phyloP scores from a whole-genome alignment of 2,329 filamentous ascomycete genomes.

The Hypoxylon sp. region DNA sequence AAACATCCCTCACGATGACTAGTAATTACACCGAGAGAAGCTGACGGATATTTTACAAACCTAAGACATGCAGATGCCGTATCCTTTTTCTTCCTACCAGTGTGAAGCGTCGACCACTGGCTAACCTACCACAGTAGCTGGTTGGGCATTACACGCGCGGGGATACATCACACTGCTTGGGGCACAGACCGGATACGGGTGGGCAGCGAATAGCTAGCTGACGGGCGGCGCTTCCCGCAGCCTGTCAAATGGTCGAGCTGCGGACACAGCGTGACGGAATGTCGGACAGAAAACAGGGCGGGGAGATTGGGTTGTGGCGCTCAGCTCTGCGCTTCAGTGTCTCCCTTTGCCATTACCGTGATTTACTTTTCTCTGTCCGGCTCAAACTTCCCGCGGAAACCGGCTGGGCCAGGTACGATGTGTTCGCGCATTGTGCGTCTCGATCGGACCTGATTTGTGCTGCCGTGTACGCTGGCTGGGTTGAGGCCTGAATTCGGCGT shows the following conservation, averaged over 20 bases:
- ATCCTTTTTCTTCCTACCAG: slow-evolving; percentile 12
- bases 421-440: slow-evolving; percentile 23
- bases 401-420: slow-evolving; percentile 25
- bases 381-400: slow-evolving; percentile 13
- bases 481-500: slow-evolving; percentile 22
- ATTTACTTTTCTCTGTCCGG: slow-evolving; percentile 6
- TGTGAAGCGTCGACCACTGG: slow-evolving; percentile 7
- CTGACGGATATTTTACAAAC: slow-evolving; percentile 43
- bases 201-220: neutral
- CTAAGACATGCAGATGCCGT: slow-evolving; percentile 40
- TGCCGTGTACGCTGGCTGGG: neutral
- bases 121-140: neutral
- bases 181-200: slow-evolving; percentile 16
- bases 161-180: slow-evolving; percentile 25
- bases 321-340: neutral
- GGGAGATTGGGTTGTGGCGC: slow-evolving; percentile 5
- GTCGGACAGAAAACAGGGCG: slow-evolving; percentile 16
- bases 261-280: slow-evolving; percentile 25
- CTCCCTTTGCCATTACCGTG: neutral
- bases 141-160: slow-evolving; percentile 17
- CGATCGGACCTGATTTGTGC: slow-evolving; percentile 25
- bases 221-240: slow-evolving; percentile 10
- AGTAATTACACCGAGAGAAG: slow-evolving; percentile 12
- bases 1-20: neutral
- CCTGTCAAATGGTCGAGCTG: slow-evolving; percentile 12